phyloP scores from a whole-genome alignment of 768 basidiomycete genomes.

The Multifurca ochricompacta region DNA sequence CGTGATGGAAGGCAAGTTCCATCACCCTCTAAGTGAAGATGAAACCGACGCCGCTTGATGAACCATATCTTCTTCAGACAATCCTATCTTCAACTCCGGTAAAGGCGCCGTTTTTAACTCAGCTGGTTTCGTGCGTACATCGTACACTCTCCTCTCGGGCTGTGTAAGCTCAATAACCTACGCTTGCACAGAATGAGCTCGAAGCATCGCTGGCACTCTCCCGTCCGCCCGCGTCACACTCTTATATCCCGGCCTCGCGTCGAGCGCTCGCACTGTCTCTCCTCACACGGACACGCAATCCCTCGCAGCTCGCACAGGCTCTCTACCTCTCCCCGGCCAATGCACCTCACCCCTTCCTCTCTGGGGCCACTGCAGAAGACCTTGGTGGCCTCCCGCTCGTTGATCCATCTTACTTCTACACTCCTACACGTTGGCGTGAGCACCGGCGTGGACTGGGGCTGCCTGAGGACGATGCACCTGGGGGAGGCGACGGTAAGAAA shows the following conservation, averaged over 20 bases:
- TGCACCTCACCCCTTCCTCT: constrained; percentile 65
- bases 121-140: constrained; percentile 56
- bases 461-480: constrained; percentile 55
- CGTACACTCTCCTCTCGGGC: neutral
- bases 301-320: constrained; percentile 59
- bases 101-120: constrained; percentile 81
- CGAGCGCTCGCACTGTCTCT: constrained; percentile 61
- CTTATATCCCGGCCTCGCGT: constrained; percentile 48
- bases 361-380: constrained; percentile 54
- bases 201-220: constrained; percentile 79
- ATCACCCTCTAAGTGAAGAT: neutral
- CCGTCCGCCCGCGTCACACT: constrained; percentile 59
- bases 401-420: constrained; percentile 74
- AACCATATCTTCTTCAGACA: constrained; percentile 38
- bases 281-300: constrained; percentile 60
- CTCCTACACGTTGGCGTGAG: constrained; percentile 65
- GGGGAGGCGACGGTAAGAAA: constrained; percentile 21
- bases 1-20: constrained; percentile 46
- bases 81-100: constrained; percentile 69
- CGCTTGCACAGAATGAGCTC: constrained; percentile 60
- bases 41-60: neutral
- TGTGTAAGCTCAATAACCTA: neutral
- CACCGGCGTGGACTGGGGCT: constrained; percentile 67
- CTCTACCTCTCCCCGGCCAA: constrained; percentile 60
- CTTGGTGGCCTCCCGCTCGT: constrained; percentile 53